Evolutionary conservation across 768 basidiomycete genomes (phyloP).

Genomic region (Astraeus odoratus): DNA sequence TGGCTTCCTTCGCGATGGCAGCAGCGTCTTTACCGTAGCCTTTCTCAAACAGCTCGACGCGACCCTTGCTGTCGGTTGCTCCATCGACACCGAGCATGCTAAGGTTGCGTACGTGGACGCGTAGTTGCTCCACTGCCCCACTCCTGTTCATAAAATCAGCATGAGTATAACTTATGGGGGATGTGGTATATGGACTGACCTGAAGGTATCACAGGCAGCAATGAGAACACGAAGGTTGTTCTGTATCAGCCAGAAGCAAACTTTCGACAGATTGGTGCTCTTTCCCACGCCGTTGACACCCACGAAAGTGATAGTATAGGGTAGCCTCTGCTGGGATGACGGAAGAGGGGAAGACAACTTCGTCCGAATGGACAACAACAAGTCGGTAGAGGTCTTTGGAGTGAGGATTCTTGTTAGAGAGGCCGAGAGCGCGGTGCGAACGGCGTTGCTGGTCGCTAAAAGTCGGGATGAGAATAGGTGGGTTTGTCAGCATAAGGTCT

Average conservation of each 20-base stretch:
- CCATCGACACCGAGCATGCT: constrained; percentile 75
- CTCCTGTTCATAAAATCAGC: constrained; percentile 42
- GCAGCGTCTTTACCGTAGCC: constrained; percentile 99
- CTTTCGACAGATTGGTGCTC: constrained; percentile 95
- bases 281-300: constrained; percentile 99
- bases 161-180: neutral
- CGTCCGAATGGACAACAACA: constrained; percentile 85
- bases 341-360: constrained; percentile 73
- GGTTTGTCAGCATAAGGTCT: constrained; percentile 13
- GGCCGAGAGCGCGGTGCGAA: constrained; percentile 74
- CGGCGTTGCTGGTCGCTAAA: constrained; percentile 77
- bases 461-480: constrained; percentile 7
- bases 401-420: constrained; percentile 92
- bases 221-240: constrained; percentile 91
- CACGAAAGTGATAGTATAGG: constrained; percentile 93
- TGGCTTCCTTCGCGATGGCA: constrained; percentile 93
- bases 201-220: constrained; percentile 97
- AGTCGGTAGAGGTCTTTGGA: constrained; percentile 95
- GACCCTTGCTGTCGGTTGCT: constrained; percentile 58
- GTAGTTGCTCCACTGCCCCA: constrained; percentile 95
- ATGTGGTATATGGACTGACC: constrained; percentile 35
- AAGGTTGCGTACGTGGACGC: constrained; percentile 93
- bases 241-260: constrained; percentile 98
- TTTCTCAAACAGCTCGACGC: constrained; percentile 90
- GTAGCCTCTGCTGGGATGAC: constrained; percentile 70